A percentile compares a stretch with the other conserved stretches of the same genome.
These are phyloP conservation scores for Pseudocohnilembus persalinus DNA, from an alignment of 169 alveolate genomes.

Conservation along the genomic window DNA sequence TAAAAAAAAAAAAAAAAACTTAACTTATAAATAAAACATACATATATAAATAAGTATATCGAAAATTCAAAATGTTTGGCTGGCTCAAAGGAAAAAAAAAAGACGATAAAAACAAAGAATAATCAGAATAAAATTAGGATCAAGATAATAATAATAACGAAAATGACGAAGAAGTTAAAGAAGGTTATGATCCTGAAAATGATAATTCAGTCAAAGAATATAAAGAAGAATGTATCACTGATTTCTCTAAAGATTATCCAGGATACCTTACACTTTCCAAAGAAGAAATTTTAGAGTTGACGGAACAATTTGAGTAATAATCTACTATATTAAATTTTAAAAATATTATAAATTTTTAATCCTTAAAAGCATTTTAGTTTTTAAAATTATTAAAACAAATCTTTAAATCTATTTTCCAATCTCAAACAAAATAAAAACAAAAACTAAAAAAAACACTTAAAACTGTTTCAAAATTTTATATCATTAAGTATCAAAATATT, in stretches of 20 bases:
- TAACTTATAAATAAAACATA: background rate
- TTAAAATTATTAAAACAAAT: too few relatives aligned
- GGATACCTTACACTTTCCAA: slow-evolving; percentile 30
- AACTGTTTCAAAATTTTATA: too few relatives aligned
- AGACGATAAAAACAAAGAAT: background rate
- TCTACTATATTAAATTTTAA: background rate
- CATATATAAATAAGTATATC: background rate
- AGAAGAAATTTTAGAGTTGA: slow-evolving; percentile 30
- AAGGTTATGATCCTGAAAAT: slow-evolving; percentile 42
- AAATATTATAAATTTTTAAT: background rate
- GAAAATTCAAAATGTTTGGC: slow-evolving; percentile 26
- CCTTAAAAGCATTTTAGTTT: background rate
- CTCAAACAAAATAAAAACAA: slow-evolving; percentile 2
- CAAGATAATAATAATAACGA: slow-evolving; percentile 28
- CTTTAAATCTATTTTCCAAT: background rate
- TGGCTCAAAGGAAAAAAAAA: slow-evolving; percentile 47
- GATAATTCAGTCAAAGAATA: slow-evolving; percentile 27
- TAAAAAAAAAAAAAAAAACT: too few relatives aligned
- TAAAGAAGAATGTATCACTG: slow-evolving; percentile 41
- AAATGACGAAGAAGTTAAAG: slow-evolving; percentile 36
- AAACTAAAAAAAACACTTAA: background rate
- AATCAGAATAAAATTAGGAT: slow-evolving; percentile 3
- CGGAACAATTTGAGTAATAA: slow-evolving; percentile 10
- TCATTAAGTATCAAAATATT: background rate
- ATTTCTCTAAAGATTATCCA: slow-evolving; percentile 35